These are phyloP conservation scores for Bolboschoenoplectus hybrid DNA, from an alignment of 202 grass and related monocot species.

Conservation along the genomic window DNA sequence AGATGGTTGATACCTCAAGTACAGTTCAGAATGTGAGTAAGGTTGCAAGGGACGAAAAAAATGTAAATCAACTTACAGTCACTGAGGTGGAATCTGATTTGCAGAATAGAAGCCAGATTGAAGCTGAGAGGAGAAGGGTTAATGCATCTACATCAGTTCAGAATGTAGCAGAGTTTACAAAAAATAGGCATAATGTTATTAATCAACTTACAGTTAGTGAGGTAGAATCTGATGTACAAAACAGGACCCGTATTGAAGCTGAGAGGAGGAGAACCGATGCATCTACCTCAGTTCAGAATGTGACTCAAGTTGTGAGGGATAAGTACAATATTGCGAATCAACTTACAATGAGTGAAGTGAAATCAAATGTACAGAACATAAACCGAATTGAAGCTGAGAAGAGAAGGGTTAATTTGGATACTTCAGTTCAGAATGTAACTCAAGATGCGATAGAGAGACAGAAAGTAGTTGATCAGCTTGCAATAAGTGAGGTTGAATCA, in stretches of 20 bases:
- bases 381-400: slow-evolving; percentile 26
- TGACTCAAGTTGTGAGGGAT: slow-evolving; percentile 20
- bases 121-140: slow-evolving; percentile 33
- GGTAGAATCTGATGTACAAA: slow-evolving; percentile 12
- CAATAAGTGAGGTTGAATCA: background rate
- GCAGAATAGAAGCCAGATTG: slow-evolving; percentile 51
- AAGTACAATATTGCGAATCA: slow-evolving; percentile 7
- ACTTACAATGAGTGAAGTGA: slow-evolving; percentile 7
- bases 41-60: slow-evolving; percentile 65
- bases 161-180: slow-evolving; percentile 22
- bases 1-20: slow-evolving; percentile 59
- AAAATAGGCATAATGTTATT: slow-evolving; percentile 4
- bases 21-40: slow-evolving; percentile 62
- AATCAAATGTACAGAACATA: slow-evolving; percentile 4
- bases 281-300: slow-evolving; percentile 34
- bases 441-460: background rate
- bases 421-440: slow-evolving; percentile 21
- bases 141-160: slow-evolving; percentile 30
- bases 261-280: slow-evolving; percentile 16
- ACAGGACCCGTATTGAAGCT: slow-evolving; percentile 10
- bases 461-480: background rate
- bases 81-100: slow-evolving; percentile 54
- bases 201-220: slow-evolving; percentile 19
- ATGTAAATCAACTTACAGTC: slow-evolving; percentile 60
- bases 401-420: background rate